A percentile compares a stretch with the other conserved stretches of the same genome.
Evolutionary conservation across 176 grass and related monocot species (phyloP).

Genomic region (Eragrostis nindensis): DNA sequence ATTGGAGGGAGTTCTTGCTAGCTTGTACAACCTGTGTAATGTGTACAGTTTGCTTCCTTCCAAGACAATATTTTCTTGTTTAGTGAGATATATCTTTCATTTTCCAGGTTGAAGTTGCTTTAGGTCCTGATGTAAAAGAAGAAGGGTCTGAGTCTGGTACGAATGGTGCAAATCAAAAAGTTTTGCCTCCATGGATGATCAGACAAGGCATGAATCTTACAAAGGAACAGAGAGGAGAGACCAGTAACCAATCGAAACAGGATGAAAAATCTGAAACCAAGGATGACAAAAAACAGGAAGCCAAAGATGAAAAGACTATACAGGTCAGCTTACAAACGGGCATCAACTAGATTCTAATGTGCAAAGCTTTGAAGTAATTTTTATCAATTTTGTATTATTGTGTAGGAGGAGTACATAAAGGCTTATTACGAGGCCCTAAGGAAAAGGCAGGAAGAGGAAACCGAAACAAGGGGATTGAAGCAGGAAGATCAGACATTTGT

Average conservation of each 20-base stretch:
- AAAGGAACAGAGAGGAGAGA: conserved; percentile 91
- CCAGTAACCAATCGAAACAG: conserved; percentile 35
- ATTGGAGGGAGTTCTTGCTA: background rate
- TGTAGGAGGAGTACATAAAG: conserved; percentile 90
- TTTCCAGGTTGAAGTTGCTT: conserved; percentile 80
- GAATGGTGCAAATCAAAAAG: conserved; percentile 54
- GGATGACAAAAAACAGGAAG: conserved; percentile 75
- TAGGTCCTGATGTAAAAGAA: conserved; percentile 65
- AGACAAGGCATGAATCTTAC: conserved; percentile 96
- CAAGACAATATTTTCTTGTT: background rate
- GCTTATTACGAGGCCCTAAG: conserved; percentile 80
- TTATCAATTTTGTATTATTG: conserved; percentile 17
- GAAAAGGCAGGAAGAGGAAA: conserved; percentile 68
- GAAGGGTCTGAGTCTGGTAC: conserved; percentile 66
- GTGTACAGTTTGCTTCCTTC: background rate
- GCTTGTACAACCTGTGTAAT: background rate
- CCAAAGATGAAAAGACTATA: conserved; percentile 70
- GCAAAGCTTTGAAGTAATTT: conserved; percentile 8
- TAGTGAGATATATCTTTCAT: background rate
- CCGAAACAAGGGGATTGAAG: conserved; percentile 47
- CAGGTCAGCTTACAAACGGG: conserved; percentile 54
- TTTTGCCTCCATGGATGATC: conserved; percentile 98
- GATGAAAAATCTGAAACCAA: conserved; percentile 47
- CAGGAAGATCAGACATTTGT: conserved; percentile 44
- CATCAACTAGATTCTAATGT: conserved; percentile 11